Evolutionary conservation across 306 rosid genomes (phyloP).

Genomic region (Datisca glomerata): DNA sequence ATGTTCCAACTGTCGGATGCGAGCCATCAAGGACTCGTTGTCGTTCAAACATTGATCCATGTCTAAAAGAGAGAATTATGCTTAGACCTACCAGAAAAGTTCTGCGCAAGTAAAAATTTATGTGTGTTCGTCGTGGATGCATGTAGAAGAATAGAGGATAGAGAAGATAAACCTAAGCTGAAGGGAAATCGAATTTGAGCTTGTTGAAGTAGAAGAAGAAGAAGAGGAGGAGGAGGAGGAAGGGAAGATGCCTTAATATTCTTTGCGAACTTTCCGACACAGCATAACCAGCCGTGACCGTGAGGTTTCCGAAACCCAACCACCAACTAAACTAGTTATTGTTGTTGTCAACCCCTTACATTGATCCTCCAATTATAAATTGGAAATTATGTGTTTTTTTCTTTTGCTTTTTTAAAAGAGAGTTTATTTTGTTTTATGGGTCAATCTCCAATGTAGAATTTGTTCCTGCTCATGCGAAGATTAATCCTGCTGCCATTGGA

Average conservation of each 20-base stretch:
- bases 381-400: too few species aligned
- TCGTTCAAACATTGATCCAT: constrained; percentile 20
- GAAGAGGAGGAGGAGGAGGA: background rate
- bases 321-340: too few species aligned
- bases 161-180: background rate
- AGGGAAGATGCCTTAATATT: background rate
- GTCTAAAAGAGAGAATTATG: constrained; percentile 9
- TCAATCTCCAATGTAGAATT: too few species aligned
- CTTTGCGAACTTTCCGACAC: too few species aligned
- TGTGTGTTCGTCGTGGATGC: background rate
- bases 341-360: too few species aligned
- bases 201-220: background rate
- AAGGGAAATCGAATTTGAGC: background rate
- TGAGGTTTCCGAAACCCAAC: background rate
- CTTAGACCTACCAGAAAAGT: background rate
- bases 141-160: background rate
- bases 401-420: too few species aligned
- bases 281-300: background rate
- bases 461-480: too few species aligned
- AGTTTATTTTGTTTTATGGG: too few species aligned
- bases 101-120: background rate
- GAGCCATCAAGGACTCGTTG: constrained; percentile 35
- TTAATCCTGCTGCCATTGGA: too few species aligned
- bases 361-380: too few species aligned
- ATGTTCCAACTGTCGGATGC: constrained; percentile 60